phyloP scores from a whole-genome alignment of 495 filamentous ascomycete genomes.

The Penicillium turbatum region DNA sequence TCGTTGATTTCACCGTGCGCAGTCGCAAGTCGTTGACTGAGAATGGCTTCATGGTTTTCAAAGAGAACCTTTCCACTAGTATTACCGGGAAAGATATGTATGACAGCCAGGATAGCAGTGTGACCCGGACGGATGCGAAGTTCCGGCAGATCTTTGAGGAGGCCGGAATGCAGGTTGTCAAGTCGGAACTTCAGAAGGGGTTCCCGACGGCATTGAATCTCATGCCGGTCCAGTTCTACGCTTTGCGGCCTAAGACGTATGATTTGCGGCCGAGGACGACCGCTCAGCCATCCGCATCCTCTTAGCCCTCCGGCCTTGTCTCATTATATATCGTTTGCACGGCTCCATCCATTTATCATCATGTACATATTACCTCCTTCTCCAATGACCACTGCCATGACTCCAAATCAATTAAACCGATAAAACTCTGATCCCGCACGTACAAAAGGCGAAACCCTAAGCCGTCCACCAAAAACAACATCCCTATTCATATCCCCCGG shows the following conservation, averaged over 20 bases:
- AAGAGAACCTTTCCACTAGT: constrained; percentile 77
- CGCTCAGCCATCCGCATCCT: background rate
- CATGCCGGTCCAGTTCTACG: constrained; percentile 69
- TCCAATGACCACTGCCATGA: background rate
- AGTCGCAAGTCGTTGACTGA: constrained; percentile 53
- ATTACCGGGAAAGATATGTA: constrained; percentile 57
- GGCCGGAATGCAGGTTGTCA: constrained; percentile 62
- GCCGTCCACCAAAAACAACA: constrained; percentile 22
- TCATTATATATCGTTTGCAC: background rate
- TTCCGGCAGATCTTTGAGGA: constrained; percentile 65
- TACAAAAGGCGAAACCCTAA: constrained; percentile 7
- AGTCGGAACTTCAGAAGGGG: constrained; percentile 71
- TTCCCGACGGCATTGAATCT: constrained; percentile 60
- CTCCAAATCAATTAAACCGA: background rate
- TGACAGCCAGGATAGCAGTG: constrained; percentile 73
- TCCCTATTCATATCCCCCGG: constrained; percentile 24
- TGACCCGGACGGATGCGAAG: constrained; percentile 70
- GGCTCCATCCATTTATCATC: background rate
- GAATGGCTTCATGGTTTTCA: constrained; percentile 64
- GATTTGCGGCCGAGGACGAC: constrained; percentile 46
- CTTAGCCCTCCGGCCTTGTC: background rate
- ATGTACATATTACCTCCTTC: background rate
- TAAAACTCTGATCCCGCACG: background rate
- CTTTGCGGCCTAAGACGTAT: constrained; percentile 52
- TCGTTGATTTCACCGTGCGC: constrained; percentile 61